These are phyloP conservation scores for Aristolochia fimbriata DNA, from an alignment of 164 flowering plant species.

Conservation along the genomic window DNA sequence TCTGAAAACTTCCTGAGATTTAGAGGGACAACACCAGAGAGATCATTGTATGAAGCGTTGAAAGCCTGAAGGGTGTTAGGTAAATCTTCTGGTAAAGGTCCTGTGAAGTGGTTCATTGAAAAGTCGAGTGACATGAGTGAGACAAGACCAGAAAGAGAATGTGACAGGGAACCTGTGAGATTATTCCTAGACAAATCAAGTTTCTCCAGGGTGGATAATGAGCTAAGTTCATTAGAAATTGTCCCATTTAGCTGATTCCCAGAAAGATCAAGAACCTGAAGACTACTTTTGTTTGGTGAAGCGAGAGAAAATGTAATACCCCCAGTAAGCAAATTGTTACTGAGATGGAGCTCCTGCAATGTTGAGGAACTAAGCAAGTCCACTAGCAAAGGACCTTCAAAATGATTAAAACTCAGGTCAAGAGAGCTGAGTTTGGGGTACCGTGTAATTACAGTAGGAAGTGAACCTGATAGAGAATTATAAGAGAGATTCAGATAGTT, in stretches of 20 bases:
- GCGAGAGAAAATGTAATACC: slow-evolving; percentile 34
- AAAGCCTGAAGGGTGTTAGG: slow-evolving; percentile 47
- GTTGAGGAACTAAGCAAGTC: slow-evolving; percentile 48
- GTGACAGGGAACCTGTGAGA: slow-evolving; percentile 75
- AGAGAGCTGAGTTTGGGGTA: slow-evolving; percentile 69
- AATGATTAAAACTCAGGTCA: slow-evolving; percentile 71
- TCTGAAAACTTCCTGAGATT: slow-evolving; percentile 62
- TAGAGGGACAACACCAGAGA: slow-evolving; percentile 81
- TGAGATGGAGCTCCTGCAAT: slow-evolving; percentile 66
- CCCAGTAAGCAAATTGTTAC: slow-evolving; percentile 49
- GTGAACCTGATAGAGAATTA: slow-evolving; percentile 47
- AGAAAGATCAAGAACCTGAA: slow-evolving; percentile 75
- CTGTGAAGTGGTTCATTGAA: slow-evolving; percentile 71
- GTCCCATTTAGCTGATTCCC: slow-evolving; percentile 52
- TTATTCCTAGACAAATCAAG: slow-evolving; percentile 68
- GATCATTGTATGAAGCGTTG: slow-evolving; percentile 80
- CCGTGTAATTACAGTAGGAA: slow-evolving; percentile 46
- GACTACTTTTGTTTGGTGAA: slow-evolving; percentile 29
- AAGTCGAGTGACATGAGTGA: slow-evolving; percentile 55
- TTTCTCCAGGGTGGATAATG: slow-evolving; percentile 43
- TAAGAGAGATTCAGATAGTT: slow-evolving; percentile 68
- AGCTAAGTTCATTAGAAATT: slow-evolving; percentile 59
- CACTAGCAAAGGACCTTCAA: slow-evolving; percentile 47
- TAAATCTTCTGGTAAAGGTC: slow-evolving; percentile 64
- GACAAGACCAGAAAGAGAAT: slow-evolving; percentile 39